Conservation (phyloP, 2,329 filamentous ascomycete species). For the Apiospora arundinis region DNA sequence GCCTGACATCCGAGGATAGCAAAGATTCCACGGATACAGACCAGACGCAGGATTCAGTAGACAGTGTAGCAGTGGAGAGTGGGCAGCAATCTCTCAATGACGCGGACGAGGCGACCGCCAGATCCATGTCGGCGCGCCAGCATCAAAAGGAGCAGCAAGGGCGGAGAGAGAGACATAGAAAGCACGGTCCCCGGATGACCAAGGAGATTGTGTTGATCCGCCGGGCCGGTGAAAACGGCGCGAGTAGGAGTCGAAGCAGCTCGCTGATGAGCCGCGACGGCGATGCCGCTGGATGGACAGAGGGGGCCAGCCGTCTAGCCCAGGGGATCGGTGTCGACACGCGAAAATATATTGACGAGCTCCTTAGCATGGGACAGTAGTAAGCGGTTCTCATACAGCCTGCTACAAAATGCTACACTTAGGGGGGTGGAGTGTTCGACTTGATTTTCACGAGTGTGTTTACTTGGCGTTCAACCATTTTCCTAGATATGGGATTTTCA, state of each 20-base stretch:
- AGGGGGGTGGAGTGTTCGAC: neutral
- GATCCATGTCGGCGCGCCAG: neutral
- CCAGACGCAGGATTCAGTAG: neutral
- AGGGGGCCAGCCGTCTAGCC: slow-evolving; percentile 65
- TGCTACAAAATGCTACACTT: no score
- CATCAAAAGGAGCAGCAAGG: slow-evolving; percentile 23
- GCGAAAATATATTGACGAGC: slow-evolving; percentile 73
- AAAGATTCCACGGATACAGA: slow-evolving; percentile 17
- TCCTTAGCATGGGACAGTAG: slow-evolving; percentile 61
- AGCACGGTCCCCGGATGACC: slow-evolving; percentile 37
- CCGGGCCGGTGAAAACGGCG: slow-evolving; percentile 62
- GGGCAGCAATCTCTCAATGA: no score
- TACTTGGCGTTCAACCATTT: neutral
- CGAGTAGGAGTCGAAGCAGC: slow-evolving; percentile 42
- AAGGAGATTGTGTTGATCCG: slow-evolving; percentile 70
- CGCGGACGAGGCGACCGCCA: neutral
- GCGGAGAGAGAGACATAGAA: slow-evolving; percentile 18
- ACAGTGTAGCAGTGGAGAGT: neutral
- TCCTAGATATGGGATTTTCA: neutral
- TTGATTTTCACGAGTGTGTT: neutral
- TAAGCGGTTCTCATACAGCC: neutral
- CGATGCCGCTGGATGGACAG: slow-evolving; percentile 50
- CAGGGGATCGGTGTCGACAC: slow-evolving; percentile 82
- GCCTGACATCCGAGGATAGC: slow-evolving; percentile 8
- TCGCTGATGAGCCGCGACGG: slow-evolving; percentile 37